Evolutionary conservation across 257 asterid species (phyloP).

Genomic region (Scutellaria baicalensis): DNA sequence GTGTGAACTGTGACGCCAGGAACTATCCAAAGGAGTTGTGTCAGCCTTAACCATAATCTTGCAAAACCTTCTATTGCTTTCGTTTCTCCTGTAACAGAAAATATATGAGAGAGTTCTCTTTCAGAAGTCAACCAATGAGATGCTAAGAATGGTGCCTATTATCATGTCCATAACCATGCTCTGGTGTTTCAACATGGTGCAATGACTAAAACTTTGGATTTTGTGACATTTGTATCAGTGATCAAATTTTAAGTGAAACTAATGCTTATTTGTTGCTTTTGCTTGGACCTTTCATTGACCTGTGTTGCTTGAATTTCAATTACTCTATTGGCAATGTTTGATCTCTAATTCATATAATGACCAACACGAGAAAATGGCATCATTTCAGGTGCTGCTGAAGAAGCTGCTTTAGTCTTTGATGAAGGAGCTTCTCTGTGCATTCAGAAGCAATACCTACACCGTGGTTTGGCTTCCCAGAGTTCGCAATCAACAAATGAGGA

Average conservation of each 20-base stretch:
- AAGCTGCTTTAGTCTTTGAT: slow-evolving; percentile 74
- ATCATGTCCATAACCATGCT: not conserved
- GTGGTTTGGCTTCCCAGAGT: slow-evolving; percentile 44
- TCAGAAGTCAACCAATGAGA: not conserved
- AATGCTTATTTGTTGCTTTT: not conserved
- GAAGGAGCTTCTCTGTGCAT: slow-evolving; percentile 71
- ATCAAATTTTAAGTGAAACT: not conserved
- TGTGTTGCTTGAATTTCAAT: not conserved
- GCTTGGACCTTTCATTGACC: not conserved
- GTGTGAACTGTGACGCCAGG: not conserved
- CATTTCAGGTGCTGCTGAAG: slow-evolving; percentile 87
- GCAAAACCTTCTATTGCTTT: not conserved
- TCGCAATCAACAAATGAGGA: slow-evolving; percentile 45
- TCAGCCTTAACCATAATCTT: not conserved
- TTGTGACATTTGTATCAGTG: not conserved
- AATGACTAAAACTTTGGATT: not conserved
- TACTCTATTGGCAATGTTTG: slow-evolving; percentile 4
- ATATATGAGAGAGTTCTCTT: not conserved
- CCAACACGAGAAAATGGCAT: slow-evolving; percentile 4
- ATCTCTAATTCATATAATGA: slow-evolving; percentile 6
- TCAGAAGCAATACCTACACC: slow-evolving; percentile 56
- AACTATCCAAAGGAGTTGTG: not conserved
- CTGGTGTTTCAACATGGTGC: not conserved
- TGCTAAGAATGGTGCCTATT: not conserved
- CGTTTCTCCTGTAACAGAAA: not conserved